Evolutionary conservation across 1,284 basidiomycete genomes (phyloP).

Genomic region (Grifola frondosa): DNA sequence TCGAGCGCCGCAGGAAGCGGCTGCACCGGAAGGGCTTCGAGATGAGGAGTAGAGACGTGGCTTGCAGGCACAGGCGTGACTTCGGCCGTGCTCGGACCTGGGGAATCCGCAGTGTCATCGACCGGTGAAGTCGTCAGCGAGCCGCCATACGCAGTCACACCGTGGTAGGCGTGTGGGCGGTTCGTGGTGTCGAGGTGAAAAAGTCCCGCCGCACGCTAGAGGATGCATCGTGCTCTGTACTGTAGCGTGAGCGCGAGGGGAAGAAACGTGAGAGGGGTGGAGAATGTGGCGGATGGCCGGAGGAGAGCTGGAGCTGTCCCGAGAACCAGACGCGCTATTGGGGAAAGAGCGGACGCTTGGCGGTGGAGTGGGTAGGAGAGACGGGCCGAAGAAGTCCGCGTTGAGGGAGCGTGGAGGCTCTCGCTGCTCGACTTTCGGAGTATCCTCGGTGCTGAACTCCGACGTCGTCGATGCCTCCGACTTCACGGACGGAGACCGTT

Average conservation of each 20-base stretch:
- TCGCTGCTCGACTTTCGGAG: constrained; percentile 20
- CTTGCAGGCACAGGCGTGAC: background rate
- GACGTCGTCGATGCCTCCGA: constrained; percentile 17
- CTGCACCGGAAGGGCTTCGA: constrained; percentile 4
- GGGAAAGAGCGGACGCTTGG: constrained; percentile 29
- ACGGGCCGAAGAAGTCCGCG: constrained; percentile 32
- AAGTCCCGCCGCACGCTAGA: constrained; percentile 22
- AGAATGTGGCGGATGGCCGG: constrained; percentile 21
- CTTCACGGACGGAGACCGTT: constrained; percentile 19
- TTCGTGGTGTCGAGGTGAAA: constrained; percentile 20
- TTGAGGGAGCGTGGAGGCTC: constrained; percentile 30
- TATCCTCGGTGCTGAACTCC: constrained; percentile 21
- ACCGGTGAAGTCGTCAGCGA: constrained; percentile 12
- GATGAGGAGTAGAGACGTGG: constrained; percentile 9
- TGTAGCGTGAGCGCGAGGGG: constrained; percentile 33
- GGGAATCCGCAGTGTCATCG: constrained; percentile 14
- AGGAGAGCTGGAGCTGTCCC: constrained; percentile 28
- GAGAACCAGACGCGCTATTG: constrained; percentile 21
- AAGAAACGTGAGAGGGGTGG: constrained; percentile 34
- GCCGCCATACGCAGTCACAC: constrained; percentile 7
- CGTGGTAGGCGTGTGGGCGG: constrained; percentile 1
- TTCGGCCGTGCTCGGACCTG: constrained; percentile 7
- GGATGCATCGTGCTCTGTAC: constrained; percentile 19
- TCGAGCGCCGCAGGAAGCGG: constrained; percentile 14
- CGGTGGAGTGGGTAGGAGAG: constrained; percentile 30